Evolutionary conservation across 1,284 basidiomycete species (phyloP), one percentile per base, ranked within the genome.

Genomic region (Ganoderma sinense): DNA sequence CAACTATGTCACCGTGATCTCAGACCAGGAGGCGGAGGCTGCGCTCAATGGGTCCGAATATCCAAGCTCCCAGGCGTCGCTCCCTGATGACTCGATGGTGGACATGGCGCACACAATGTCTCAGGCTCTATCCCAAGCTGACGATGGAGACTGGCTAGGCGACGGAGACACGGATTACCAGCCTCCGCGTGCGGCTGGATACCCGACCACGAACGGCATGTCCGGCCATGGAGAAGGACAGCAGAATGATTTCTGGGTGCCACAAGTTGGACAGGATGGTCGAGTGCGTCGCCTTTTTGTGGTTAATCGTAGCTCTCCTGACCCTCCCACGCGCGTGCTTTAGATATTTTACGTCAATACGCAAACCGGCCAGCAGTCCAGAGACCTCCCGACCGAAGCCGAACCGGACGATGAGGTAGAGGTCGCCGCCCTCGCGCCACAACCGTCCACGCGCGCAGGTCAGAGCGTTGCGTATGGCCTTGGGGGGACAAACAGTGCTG

Each of bases 331-430:
- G 18, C 23, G 23, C 14, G 10, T 41, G 26, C 4, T 40, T 14
- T 14, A 98, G 94, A 94, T 98, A 79, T 96, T 92, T 85, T 99
- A 98, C 82, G 89, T 95, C 75, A 99, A 99, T 78, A 94, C 94
- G 0, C 88, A 94, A 74, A 98, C 97, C 2, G 96, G 96, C 45
- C 91, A 97, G 78, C 91, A 90, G 51, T 91, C 95, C 16, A 89
- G 90, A 76, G 95, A 98, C 75, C 83, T 98, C 51, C 97, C 97
- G n/a, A 83, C 84, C 58, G 90, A 93, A 76, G 83, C 85, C 29
- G 91, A 92, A 64, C 88, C 89, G 26, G 81, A 83, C 43, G 86
- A 88, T 2, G 89, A 91, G 69, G 86, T 83, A 40, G 91, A 90
- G 72, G 81, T 91, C 43, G 86, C 86, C 53, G 87, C 86, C 11